phyloP scores from a whole-genome alignment of 331 rosid species.

The Malus hybrid region DNA sequence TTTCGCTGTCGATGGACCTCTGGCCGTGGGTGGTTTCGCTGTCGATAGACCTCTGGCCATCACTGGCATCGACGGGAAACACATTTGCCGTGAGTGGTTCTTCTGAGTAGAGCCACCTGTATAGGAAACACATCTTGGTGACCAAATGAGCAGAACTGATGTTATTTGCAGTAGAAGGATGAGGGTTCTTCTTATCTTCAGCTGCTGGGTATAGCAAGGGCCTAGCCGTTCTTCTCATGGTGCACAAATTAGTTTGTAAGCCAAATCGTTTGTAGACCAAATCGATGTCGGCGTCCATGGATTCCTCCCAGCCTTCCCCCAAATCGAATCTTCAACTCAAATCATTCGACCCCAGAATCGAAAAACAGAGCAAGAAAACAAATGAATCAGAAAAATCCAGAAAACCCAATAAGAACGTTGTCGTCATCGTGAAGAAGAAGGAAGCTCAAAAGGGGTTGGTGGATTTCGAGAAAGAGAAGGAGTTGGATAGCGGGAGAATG shows the following conservation, averaged over 20 bases:
- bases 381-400: slow-evolving; percentile 31
- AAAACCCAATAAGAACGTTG: slow-evolving; percentile 10
- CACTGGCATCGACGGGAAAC: too few species aligned
- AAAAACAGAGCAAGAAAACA: slow-evolving; percentile 3
- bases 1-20: too few species aligned
- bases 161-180: slow-evolving; percentile 98
- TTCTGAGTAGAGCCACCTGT: slow-evolving; percentile 30
- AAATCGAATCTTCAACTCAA: slow-evolving; percentile 19
- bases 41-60: too few species aligned
- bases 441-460: slow-evolving; percentile 9
- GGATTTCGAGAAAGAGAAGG: not conserved
- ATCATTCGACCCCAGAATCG: not conserved
- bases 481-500: slow-evolving; percentile 7
- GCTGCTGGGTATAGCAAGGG: slow-evolving; percentile 95
- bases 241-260: too few species aligned
- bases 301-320: slow-evolving; percentile 32
- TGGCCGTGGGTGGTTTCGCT: too few species aligned
- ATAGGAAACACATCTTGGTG: slow-evolving; percentile 36
- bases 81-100: slow-evolving; percentile 9
- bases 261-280: slow-evolving; percentile 23
- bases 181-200: slow-evolving; percentile 97
- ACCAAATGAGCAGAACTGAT: slow-evolving; percentile 92
- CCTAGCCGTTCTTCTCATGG: slow-evolving; percentile 88
- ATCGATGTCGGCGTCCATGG: slow-evolving; percentile 41
- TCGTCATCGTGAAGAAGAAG: slow-evolving; percentile 16